phyloP scores from a whole-genome alignment of 208 protist genomes.

The Tritrichomonas musculus region DNA sequence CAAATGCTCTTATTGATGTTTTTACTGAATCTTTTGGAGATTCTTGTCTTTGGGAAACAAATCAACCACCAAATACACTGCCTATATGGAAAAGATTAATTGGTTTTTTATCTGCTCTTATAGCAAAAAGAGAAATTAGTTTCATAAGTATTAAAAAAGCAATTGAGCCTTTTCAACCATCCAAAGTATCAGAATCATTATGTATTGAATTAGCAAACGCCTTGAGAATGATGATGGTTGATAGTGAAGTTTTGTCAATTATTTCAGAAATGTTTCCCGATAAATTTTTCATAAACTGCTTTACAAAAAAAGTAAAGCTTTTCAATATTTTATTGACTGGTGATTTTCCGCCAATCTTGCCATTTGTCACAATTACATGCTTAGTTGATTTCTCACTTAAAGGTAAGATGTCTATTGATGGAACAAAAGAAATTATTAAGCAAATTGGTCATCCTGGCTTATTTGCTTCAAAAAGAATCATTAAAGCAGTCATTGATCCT shows the following conservation, averaged over 20 bases:
- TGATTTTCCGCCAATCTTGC: background rate
- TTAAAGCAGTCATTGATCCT: background rate
- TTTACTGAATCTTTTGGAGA: background rate
- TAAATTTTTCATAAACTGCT: background rate
- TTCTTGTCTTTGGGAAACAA: background rate
- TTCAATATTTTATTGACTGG: background rate
- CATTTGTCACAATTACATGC: background rate
- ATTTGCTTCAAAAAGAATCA: background rate
- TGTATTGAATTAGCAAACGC: background rate
- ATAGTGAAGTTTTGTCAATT: background rate
- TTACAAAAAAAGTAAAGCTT: background rate
- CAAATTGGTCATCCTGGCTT: background rate
- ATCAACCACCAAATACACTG: background rate
- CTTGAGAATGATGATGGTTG: background rate
- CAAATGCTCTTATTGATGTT: background rate
- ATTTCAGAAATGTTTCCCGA: background rate
- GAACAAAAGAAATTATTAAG: background rate
- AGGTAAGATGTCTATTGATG: background rate
- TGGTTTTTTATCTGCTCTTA: background rate
- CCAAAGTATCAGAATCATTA: background rate
- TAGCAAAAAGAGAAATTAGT: background rate
- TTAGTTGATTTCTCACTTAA: background rate
- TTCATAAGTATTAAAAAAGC: background rate
- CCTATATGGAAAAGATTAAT: background rate
- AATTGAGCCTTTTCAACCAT: background rate